Evolutionary conservation across 495 filamentous ascomycete species (phyloP), one percentile per base, ranked within the genome.

Genomic region (Parachaetomium inaequale): DNA sequence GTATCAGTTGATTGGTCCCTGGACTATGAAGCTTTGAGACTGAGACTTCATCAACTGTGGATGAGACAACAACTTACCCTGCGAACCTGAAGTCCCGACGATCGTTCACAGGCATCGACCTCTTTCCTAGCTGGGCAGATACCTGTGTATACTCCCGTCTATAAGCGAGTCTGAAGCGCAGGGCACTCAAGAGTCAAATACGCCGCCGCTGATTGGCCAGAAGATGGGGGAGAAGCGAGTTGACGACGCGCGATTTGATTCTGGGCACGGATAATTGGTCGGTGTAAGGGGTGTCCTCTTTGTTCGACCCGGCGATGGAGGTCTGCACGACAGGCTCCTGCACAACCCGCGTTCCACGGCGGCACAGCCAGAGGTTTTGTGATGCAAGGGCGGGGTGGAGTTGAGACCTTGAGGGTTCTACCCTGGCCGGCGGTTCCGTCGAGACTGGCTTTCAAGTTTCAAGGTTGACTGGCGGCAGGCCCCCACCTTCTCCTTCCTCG

Each of bases 221-320:
- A 46, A 0, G 12, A 12, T 21, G 21, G 12, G 15, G 23, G 45
- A 28, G 38, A 49, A 40, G 50, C 64, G 60, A 68, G 61, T 68
- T 50, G 65, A 42, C 25, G 31, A 25, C 14, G 36, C 4, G 12
- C 40, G 64, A 70, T 72, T 72, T 64, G 64, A 55, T 65, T 69
- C 53, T 19, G 31, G 43, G 5, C 4, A 0, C 4, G 38, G 38
- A 38, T 69, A 28, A 67, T 71, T 71, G 68, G 68, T 59, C 43
- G 28, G 23, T 15, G 17, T 12, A 21, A 25, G n/a, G 42, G 2
- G 56, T 26, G 7, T n/a, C 29, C 15, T 50, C 32, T 19, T n/a
- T 31, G 29, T 59, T 36, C 12, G 38, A n/a, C 47, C 36, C 34
- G 40, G 57, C 36, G 40, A 32, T 42, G 63, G 42, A 19, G 36